These are phyloP conservation scores for Barnettozyma salicaria DNA, from an alignment of 805 yeast genomes.

Conservation along the genomic window DNA sequence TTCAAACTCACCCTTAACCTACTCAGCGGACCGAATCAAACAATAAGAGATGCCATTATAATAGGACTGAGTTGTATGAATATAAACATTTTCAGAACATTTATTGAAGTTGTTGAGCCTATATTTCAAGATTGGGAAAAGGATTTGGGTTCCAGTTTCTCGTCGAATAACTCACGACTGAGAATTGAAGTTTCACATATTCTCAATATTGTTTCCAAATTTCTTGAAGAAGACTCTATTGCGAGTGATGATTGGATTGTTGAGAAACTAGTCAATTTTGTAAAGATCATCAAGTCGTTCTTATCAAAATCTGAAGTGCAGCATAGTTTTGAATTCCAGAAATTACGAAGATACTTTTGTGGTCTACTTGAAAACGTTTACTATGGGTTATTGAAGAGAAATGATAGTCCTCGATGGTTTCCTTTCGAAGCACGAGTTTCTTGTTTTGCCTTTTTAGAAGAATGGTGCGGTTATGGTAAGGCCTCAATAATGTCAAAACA, in stretches of 20 bases:
- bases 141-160: conserved; percentile 32
- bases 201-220: conserved; percentile 62
- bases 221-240: conserved; percentile 43
- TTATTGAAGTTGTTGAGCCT: conserved; percentile 68
- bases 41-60: conserved; percentile 81
- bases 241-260: conserved; percentile 66
- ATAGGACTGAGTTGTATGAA: conserved; percentile 85
- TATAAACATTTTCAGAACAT: conserved; percentile 78
- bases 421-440: conserved; percentile 83
- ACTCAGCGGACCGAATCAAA: conserved; percentile 58
- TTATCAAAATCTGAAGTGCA: conserved; percentile 55
- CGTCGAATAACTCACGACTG: conserved; percentile 37
- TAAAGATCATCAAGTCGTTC: conserved; percentile 57
- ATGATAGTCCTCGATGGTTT: conserved; percentile 48
- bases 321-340: conserved; percentile 62
- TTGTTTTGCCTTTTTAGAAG: conserved; percentile 75
- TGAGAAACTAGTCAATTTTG: conserved; percentile 51
- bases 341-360: conserved; percentile 76
- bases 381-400: conserved; percentile 41
- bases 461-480: conserved; percentile 93
- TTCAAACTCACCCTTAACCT: conserved; percentile 85
- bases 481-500: conserved; percentile 53
- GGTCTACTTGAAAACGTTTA: conserved; percentile 75
- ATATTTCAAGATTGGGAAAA: conserved; percentile 52
- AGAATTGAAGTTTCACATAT: conserved; percentile 78